Evolutionary conservation across 2,329 filamentous ascomycete species (phyloP), one percentile per base, ranked within the genome.

Genomic region (Trichoderma semiorbis): DNA sequence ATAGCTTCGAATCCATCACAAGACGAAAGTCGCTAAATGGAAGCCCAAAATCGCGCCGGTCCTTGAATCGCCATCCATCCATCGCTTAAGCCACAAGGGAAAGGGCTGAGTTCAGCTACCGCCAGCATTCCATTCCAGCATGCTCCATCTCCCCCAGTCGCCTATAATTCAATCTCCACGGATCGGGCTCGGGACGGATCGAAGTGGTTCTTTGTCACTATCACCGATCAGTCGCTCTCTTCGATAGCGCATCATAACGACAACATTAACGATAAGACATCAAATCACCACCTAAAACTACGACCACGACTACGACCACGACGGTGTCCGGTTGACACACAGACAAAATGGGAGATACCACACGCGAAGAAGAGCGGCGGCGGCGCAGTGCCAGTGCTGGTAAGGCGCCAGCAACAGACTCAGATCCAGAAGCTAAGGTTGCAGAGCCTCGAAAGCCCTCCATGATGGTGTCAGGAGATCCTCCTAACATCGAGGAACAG

Each of bases 401-500:
- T n/a, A 61, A 60, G 62, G 50, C 63, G 30, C 34, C 50, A 39
- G 63, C 50, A 61, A 50, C 55, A 66, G 63, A 62, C 43, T 58
- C 36, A 28, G 55, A 50, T n/a, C 55, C 62, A 26, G 62, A 64
- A 67, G 34, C 63, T 18, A 61, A 71, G 62, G 55, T 53, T 67
- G 69, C 62, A 36, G 69, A 67, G n/a, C 24, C 69, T 61, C 62
- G 32, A 55, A 66, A 53, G 43, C 30, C 32, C 28, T 30, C 67
- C 39, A 28, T 57, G 7, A 28, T 53, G 16, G 57, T 69, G 36
- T 26, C 39, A 53, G 66, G n/a, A 61, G 66, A 62, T 30, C 28
- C 57, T 53, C 64, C 70, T 43, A 65, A 72, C 53, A 53, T 72
- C 34, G 34, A 50, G 58, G 66, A 60, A 43, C 67, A 64, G 60